Evolutionary conservation across 371 early-diverging fungal species (phyloP), one percentile per base, ranked within the genome.

Genomic region (Phascolomyces articulosus): DNA sequence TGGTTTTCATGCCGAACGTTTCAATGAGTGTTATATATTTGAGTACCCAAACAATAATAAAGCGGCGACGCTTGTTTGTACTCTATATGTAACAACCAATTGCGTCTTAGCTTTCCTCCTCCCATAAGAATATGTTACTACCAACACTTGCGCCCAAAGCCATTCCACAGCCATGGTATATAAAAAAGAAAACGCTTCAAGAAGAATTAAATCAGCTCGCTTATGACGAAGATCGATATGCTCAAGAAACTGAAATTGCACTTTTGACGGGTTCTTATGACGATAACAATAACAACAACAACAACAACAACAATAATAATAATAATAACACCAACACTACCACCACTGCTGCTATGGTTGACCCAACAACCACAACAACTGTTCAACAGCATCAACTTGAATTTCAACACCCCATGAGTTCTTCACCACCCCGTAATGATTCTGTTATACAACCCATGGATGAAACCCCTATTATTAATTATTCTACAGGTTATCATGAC

Each of bases 141-240:
- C 65, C 65, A 7, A 59, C 26, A 34, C 29, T 65, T 15, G 44
- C 65, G 2, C 65, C 65, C 16, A 65, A 59, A n/a, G 58, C 65
- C 11, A 59, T 54, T 21, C 65, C 65, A 20, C 24, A 59, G 11
- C 53, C 65, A 40, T 65, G 65, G 65, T 54, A 55, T 44, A 34
- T 24, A 15, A 59, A 65, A 48, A 47, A 49, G 41, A 20, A 49
- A n/a, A 54, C 59, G 4, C 20, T 65, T 21, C 34, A 40, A 28
- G 65, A 65, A 23, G 41, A 58, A 16, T 24, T 65, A 7, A 40
- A 59, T 4, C 31, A 65, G 2, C 59, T 65, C 6, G 24, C 58
- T 2, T 54, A 59, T 15, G 59, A 65, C 34, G 65, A 65, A 65
- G 65, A 65, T 18, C 34, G 54, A 21, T 59, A 58, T 29, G 34